These are phyloP conservation scores for Fusarium chaquense DNA, from an alignment of 2,329 filamentous ascomycete genomes.

Conservation along the genomic window DNA sequence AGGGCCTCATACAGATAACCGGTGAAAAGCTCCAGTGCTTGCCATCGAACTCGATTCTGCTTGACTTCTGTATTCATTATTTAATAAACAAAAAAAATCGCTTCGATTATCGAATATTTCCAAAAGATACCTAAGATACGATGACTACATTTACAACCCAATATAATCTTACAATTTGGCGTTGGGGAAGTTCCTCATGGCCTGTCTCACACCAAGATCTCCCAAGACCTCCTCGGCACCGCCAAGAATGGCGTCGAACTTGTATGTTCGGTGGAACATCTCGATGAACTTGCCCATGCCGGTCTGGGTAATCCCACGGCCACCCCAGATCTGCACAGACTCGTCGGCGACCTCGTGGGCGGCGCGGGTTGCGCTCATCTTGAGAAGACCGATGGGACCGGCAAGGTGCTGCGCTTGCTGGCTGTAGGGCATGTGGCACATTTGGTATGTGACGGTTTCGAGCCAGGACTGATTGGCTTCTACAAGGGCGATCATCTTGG, in stretches of 20 bases:
- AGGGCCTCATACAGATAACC: neutral
- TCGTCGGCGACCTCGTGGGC: slow-evolving; percentile 88
- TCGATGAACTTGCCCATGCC: slow-evolving; percentile 88
- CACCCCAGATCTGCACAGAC: slow-evolving; percentile 87
- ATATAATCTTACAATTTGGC: slow-evolving; percentile 72
- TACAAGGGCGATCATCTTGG: slow-evolving; percentile 85
- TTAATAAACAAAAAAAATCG: neutral
- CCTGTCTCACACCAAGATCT: slow-evolving; percentile 85
- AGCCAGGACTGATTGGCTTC: slow-evolving; percentile 90
- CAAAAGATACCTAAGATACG: slow-evolving; percentile 13
- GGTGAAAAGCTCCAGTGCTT: neutral
- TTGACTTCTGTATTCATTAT: neutral
- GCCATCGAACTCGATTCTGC: neutral
- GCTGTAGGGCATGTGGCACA: slow-evolving; percentile 85
- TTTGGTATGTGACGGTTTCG: slow-evolving; percentile 86
- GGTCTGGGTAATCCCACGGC: slow-evolving; percentile 80
- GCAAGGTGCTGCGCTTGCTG: slow-evolving; percentile 80
- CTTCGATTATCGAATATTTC: neutral
- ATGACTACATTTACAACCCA: neutral
- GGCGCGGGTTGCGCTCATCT: slow-evolving; percentile 80
- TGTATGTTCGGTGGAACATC: slow-evolving; percentile 86
- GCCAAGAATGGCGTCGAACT: slow-evolving; percentile 82
- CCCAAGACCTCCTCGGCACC: slow-evolving; percentile 86
- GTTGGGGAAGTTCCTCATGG: slow-evolving; percentile 87
- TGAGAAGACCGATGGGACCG: slow-evolving; percentile 85